Evolutionary conservation across 208 protist species (phyloP).

Genomic region (Wallacemonas sp.): DNA sequence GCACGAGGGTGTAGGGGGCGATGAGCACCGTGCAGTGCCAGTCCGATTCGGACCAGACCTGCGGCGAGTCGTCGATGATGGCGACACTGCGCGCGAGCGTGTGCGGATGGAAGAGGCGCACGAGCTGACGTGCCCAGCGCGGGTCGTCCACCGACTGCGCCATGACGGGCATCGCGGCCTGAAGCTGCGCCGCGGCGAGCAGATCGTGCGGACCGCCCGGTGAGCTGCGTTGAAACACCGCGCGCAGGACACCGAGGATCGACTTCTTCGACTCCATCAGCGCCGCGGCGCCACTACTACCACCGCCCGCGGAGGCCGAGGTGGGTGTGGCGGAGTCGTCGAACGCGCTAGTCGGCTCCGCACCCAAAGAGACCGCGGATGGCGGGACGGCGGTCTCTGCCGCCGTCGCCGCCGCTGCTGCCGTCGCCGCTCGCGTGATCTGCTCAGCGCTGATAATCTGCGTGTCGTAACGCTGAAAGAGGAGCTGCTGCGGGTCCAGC

Average conservation of each 20-base stretch:
- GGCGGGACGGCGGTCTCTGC: too few species aligned
- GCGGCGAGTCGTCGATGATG: slow-evolving; percentile 75
- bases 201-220: neutral
- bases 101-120: neutral
- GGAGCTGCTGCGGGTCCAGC: slow-evolving; percentile 57
- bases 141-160: slow-evolving; percentile 24
- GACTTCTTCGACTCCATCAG: slow-evolving; percentile 20
- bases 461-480: slow-evolving; percentile 36
- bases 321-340: neutral
- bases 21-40: slow-evolving; percentile 68
- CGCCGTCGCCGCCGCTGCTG: neutral
- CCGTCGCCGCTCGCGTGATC: neutral
- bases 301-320: too few species aligned
- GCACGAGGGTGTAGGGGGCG: slow-evolving; percentile 67
- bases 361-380: neutral
- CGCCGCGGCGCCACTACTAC: neutral
- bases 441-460: slow-evolving; percentile 35
- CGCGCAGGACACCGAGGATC: neutral
- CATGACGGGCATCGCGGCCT: slow-evolving; percentile 18
- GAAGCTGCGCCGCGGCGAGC: slow-evolving; percentile 18
- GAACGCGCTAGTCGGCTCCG: neutral
- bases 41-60: slow-evolving; percentile 67
- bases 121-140: slow-evolving; percentile 12
- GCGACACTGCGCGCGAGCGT: slow-evolving; percentile 50
- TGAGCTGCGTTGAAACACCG: neutral